phyloP scores from a whole-genome alignment of 768 basidiomycete species.

The Xerocomellus dryophilus region DNA sequence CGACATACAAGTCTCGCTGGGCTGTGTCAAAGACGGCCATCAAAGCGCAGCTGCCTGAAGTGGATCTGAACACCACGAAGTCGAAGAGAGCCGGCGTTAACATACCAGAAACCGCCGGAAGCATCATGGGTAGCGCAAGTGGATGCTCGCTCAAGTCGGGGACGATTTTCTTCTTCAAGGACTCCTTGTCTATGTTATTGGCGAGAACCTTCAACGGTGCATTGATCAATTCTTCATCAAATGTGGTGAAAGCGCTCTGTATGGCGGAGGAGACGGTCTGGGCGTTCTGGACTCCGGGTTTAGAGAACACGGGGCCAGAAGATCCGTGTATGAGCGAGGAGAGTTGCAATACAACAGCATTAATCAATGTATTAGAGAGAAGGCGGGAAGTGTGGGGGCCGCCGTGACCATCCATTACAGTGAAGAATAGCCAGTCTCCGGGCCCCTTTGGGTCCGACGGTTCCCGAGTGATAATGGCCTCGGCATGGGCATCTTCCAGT shows the following conservation, averaged over 20 bases:
- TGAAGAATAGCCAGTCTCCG: conserved; percentile 79
- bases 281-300: conserved; percentile 37
- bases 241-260: conserved; percentile 68
- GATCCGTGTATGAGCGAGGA: conserved; percentile 44
- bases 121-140: conserved; percentile 66
- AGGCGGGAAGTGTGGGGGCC: conserved; percentile 82
- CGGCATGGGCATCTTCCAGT: conserved; percentile 84
- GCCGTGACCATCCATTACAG: conserved; percentile 89
- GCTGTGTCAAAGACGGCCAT: conserved; percentile 85
- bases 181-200: conserved; percentile 49
- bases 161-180: conserved; percentile 47
- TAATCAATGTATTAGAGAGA: conserved; percentile 80
- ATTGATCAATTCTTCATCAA: conserved; percentile 83
- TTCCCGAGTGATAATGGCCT: conserved; percentile 64
- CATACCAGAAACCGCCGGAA: conserved; percentile 75
- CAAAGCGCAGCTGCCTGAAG: conserved; percentile 83
- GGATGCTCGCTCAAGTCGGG: conserved; percentile 73
- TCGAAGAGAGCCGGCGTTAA: conserved; percentile 8
- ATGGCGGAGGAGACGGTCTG: conserved; percentile 67
- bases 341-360: conserved; percentile 77
- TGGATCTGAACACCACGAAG: conserved; percentile 10
- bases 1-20: conserved; percentile 80
- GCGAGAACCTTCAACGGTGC: conserved; percentile 74
- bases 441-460: conserved; percentile 53
- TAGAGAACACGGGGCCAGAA: conserved; percentile 33